Evolutionary conservation across 306 rosid species (phyloP), one percentile per base, ranked within the genome.

Genomic region (Quercus alba): DNA sequence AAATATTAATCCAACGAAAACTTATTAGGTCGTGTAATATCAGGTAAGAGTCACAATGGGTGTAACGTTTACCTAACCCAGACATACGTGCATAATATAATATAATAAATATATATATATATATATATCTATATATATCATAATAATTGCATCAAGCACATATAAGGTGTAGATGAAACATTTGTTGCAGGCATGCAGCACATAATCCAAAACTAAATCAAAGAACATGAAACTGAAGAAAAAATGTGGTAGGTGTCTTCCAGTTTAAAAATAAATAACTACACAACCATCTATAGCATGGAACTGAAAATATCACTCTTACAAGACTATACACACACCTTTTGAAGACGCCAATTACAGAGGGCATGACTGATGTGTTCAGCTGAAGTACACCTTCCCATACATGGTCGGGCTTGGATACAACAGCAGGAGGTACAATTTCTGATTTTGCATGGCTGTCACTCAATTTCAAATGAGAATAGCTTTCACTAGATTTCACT

Each of bases 311-410:
- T 30, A 23, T 46, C 56, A 80, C 19, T 49, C 74, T 33, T 26
- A 64, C 72, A 72, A 61, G 75, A 46, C 76, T 66, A 77, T 78
- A 84, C 25, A 76, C 78, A 23, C 52, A 93, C 99, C 99, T 93
- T 86, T 89, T 90, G 72, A 85, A 96, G 80, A 90, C 44, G 81
- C 92, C 88, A 51, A 90, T 72, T 71, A 90, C 93, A 31, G 95
- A 79, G 8, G 85, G 80, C 72, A 87, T 89, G 57, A 86, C 83
- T 1, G 94, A 91, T 74, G 90, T 72, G 81, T 84, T 95, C 26
- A 87, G 72, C 78, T 91, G 98, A 72, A 96, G 93, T 81, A 83
- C 78, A 77, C 99, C 99, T 73, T 84, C 93, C 99, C 99, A 96
- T 13, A 92, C 55, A 76, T 30, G 76, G 74, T 93, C 97, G 49